A percentile compares a stretch with the other conserved stretches of the same genome.
phyloP scores from a whole-genome alignment of 73 alveolate species.

The Paramecium primaurelia region DNA sequence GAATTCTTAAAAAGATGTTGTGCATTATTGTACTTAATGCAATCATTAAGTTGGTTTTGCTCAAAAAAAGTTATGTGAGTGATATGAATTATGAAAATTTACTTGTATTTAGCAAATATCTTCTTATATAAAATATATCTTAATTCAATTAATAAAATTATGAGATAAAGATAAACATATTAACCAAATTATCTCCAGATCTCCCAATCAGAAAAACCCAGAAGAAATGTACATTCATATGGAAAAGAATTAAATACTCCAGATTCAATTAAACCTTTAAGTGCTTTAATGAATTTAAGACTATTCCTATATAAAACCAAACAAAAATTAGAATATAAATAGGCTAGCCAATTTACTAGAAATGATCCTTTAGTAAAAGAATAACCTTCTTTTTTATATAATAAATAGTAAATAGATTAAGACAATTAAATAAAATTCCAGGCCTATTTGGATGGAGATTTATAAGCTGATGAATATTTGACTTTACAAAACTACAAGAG shows the following conservation, averaged over 20 bases:
- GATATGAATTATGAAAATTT: neutral
- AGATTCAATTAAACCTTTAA: neutral
- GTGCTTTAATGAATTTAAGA: neutral
- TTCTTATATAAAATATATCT: neutral
- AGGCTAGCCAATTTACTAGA: neutral
- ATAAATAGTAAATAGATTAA: neutral
- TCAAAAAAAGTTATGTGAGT: neutral
- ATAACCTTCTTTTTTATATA: neutral
- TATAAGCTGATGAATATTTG: conserved; percentile 3
- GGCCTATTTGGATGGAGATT: conserved; percentile 40
- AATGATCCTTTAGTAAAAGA: conserved; percentile 17
- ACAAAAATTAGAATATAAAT: neutral
- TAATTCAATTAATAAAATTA: neutral
- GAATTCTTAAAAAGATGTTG: neutral
- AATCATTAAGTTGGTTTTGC: neutral
- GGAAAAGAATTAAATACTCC: neutral
- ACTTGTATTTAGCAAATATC: neutral
- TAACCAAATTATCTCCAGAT: neutral
- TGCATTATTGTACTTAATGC: neutral
- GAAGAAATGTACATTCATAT: neutral
- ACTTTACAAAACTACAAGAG: neutral
- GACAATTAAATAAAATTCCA: neutral
- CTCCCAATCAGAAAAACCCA: neutral
- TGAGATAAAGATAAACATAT: conserved; percentile 6
- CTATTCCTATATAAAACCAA: neutral